Percentiles rank a stretch among this genome's conserved stretches.
These are phyloP conservation scores for Fusarium sterilihyphosum DNA, from an alignment of 2,329 filamentous ascomycete genomes.

Conservation along the genomic window DNA sequence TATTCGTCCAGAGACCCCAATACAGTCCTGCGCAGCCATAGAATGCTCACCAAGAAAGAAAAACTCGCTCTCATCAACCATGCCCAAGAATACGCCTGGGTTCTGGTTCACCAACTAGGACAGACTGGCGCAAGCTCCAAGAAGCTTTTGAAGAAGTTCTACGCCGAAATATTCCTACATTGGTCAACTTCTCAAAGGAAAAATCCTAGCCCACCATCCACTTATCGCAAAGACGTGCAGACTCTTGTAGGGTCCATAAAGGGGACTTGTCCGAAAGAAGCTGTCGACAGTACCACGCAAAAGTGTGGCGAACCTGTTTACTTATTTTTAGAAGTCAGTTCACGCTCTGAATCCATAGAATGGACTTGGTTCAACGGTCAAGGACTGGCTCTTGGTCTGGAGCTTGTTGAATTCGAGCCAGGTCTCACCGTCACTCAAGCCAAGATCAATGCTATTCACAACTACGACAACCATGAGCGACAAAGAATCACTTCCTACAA, in stretches of 20 bases:
- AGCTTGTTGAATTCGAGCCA: background rate
- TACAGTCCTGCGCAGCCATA: background rate
- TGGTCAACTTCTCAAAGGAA: background rate
- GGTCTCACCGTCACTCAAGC: background rate
- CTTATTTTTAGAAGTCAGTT: background rate
- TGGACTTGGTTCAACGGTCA: background rate
- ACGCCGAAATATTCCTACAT: background rate
- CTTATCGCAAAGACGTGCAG: background rate
- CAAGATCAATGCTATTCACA: background rate
- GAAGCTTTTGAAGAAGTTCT: background rate
- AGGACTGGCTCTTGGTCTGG: background rate
- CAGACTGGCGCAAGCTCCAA: background rate
- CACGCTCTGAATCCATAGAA: background rate
- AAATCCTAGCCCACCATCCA: background rate
- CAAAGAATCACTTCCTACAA: background rate
- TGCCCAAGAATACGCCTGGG: background rate
- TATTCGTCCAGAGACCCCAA: background rate
- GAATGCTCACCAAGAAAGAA: background rate
- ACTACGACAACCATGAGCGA: background rate
- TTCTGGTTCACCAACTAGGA: background rate
- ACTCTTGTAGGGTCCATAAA: background rate
- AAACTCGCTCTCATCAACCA: background rate
- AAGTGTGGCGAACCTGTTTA: background rate
- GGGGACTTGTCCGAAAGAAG: background rate
- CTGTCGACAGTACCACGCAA: background rate